Base-by-base conservation (phyloP, 2,329 filamentous ascomycete species). In the Pseudophaeomoniella oleicola region DNA sequence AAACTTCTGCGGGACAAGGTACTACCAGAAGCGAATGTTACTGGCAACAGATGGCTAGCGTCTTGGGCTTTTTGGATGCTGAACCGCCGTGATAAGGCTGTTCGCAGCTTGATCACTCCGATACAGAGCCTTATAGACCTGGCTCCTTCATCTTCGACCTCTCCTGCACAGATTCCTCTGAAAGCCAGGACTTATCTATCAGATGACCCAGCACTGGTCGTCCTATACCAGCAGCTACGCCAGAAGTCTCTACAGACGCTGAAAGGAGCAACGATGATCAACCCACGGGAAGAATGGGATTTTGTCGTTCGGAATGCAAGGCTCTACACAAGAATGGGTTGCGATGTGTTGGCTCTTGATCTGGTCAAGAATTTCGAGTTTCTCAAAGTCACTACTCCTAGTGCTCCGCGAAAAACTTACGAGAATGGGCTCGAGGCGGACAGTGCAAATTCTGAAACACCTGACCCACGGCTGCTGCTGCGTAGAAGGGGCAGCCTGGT, bases 21-120 rank as follows among this genome's bases (percentile, higher is more conserved):
- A 2, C 65, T 96, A 0, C 72, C 77, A 0, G 61, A 82, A 42
- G 90, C 90, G 13, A 76, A 81, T 0, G 70, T 76, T 30, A 78
- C 88, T 44, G 85, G 85, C 2, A 88, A 98, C 9, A 72, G 88
- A 39, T 98, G 90, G 88, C 72, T 94, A 40, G 83, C 87, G 9
- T 90, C 82, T 0, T 98, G 90, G 90, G 83, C 84, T 2, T 94
- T 94, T 53, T 93, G 85, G 80, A 83, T 94, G 69, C 67, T 96
- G 4, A 76, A 76, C 27, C 72, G 81, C 43, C 75, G 78, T 41
- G 82, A 92, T 46, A 81, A 86, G 66, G 82, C 88, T 4, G 85
- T 94, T 4, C 75, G 83, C 36, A 76, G 81, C 4, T 64, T 98
- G 3, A 80, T 93, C 46, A 80, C 80, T 1, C 86, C 87, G 1